phyloP scores from a whole-genome alignment of 805 yeast genomes.

The Metschnikowia amazonensis region DNA sequence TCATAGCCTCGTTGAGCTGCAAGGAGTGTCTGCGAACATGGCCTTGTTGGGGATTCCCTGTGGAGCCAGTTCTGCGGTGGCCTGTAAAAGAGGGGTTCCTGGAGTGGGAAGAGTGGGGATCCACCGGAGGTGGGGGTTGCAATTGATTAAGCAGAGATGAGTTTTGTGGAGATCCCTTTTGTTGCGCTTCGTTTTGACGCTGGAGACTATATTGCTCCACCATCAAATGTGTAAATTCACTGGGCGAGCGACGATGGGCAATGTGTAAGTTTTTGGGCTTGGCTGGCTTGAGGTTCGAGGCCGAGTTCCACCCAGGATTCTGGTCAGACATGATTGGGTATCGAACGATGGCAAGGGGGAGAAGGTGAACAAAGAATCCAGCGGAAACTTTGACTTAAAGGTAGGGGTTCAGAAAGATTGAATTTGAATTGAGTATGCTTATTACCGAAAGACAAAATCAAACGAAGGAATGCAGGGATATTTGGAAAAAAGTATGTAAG shows the following conservation, averaged over 20 bases:
- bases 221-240: conserved; percentile 90
- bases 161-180: conserved; percentile 79
- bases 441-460: neutral
- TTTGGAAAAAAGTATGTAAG: neutral
- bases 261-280: conserved; percentile 59
- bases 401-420: neutral
- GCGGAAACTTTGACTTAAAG: neutral
- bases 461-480: neutral
- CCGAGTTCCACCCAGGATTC: conserved; percentile 5
- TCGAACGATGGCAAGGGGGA: neutral
- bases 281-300: neutral
- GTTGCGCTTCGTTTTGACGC: conserved; percentile 88
- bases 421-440: neutral
- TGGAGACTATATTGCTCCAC: conserved; percentile 84
- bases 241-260: conserved; percentile 97
- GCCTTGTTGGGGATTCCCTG: conserved; percentile 44
- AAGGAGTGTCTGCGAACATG: conserved; percentile 90
- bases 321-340: conserved; percentile 13
- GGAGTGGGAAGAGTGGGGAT: conserved; percentile 32
- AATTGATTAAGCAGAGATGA: conserved; percentile 34
- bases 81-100: conserved; percentile 27
- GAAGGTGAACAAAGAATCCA: neutral
- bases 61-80: conserved; percentile 33
- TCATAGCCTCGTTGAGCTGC: conserved; percentile 87
- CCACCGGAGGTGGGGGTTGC: conserved; percentile 21